Evolutionary conservation across 2,329 filamentous ascomycete species (phyloP), one percentile per base, ranked within the genome.

Genomic region (Claviceps spartinae): DNA sequence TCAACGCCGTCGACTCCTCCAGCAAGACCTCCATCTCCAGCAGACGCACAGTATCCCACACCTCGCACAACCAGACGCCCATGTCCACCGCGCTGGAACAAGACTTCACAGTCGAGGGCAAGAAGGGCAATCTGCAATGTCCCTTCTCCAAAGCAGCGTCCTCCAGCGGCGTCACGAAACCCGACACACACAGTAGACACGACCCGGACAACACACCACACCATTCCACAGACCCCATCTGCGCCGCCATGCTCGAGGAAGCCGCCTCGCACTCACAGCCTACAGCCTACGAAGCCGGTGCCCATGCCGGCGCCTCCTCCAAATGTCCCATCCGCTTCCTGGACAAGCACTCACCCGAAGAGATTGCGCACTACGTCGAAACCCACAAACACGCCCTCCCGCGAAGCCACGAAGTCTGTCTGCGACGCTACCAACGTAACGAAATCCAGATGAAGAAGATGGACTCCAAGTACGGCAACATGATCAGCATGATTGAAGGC

Each of bases 301-400:
- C 41, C 41, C 20, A 20, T 14, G 41, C 41, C 20, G 11, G 20
- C 5, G 11, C 41, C 41, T 73, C 67, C 40, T 67, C 79, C 52
- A 88, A 88, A 63, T 97, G 91, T 67, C 91, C 91, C 2, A 97
- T 97, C 54, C 86, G 91, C 47, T 96, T 86, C 69, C 74, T 96
- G 63, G 85, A 96, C 67, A 85, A 95, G 65, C 90, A 95, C 63
- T 89, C 88, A 2, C 88, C 91, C 2, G 88, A 95, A 70, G 90
- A 96, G 64, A 84, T 97, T 55, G 91, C 91, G 14, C 81, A 86
- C 62, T 97, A 95, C 66, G 88, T 97, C 62, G 88, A 96, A 66
- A 89, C 83, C 50, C 90, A 96, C 71, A 96, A 96, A 67, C 90
- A 97, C 68, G 86, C 95, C 66, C 79, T 97, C 51, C 91, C 91